Evolutionary conservation across 306 rosid species (phyloP).

Genomic region (Medicago lupulina): DNA sequence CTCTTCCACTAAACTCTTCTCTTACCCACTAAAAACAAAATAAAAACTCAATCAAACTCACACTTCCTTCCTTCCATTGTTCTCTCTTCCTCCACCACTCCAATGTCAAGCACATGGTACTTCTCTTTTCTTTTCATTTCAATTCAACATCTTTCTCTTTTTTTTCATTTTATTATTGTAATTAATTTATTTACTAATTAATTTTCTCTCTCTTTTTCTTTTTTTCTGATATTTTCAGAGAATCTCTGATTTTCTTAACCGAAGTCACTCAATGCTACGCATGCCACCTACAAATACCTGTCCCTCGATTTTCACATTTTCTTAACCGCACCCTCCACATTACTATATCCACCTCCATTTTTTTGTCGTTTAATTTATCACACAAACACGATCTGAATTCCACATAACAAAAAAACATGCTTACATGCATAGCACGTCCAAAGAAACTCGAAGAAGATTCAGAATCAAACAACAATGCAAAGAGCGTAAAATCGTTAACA

Average conservation of each 20-base stretch:
- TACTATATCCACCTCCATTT: neutral
- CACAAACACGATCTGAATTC: neutral
- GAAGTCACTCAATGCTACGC: conserved; percentile 38
- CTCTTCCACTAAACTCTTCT: conserved; percentile 37
- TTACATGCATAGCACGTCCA: conserved; percentile 92
- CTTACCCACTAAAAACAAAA: neutral
- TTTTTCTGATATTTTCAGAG: conserved; percentile 39
- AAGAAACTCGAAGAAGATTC: conserved; percentile 81
- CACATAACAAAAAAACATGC: conserved; percentile 51
- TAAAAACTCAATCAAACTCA: neutral
- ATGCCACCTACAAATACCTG: conserved; percentile 19
- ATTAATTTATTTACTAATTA: conserved; percentile 17
- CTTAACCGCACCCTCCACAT: neutral
- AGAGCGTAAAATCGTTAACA: conserved; percentile 70
- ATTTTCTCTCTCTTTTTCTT: neutral
- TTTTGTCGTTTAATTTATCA: neutral
- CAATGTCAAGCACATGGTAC: conserved; percentile 40
- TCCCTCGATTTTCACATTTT: conserved; percentile 37
- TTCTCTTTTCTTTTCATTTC: neutral
- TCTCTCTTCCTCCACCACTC: conserved; percentile 17
- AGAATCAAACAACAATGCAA: conserved; percentile 45
- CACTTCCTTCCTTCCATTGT: neutral
- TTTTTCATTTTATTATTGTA: neutral
- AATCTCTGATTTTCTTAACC: conserved; percentile 46
- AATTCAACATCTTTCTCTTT: neutral